Percentiles rank a stretch among this genome's conserved stretches.
Evolutionary conservation across 2,329 filamentous ascomycete species (phyloP).

Genomic region (Penicillium sclerotiorum): DNA sequence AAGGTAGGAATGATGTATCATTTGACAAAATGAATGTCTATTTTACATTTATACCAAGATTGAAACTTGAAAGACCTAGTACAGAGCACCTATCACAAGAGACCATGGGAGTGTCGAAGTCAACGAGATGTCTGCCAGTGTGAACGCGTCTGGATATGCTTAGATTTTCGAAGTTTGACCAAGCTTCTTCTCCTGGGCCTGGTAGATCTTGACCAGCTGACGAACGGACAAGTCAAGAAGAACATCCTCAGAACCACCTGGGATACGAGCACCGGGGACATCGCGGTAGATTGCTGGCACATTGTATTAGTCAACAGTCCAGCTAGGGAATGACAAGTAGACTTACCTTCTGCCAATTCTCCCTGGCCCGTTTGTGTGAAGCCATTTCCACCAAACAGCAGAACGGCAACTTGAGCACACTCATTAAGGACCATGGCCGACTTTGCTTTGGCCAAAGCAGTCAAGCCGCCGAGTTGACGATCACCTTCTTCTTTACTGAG

Average conservation of each 20-base stretch:
- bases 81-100: no score
- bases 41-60: no score
- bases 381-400: constrained; percentile 75
- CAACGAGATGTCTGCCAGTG: no score
- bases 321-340: constrained; percentile 11
- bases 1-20: no score
- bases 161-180: constrained; percentile 32
- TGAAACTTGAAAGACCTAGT: not conserved
- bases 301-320: constrained; percentile 28
- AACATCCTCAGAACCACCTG: constrained; percentile 73
- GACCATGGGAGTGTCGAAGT: no score
- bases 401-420: constrained; percentile 68
- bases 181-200: constrained; percentile 36
- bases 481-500: constrained; percentile 54
- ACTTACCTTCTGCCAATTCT: constrained; percentile 68
- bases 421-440: constrained; percentile 71
- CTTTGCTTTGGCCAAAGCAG: constrained; percentile 72
- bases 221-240: constrained; percentile 70
- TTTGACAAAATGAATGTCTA: no score
- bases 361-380: constrained; percentile 71
- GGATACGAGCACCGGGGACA: constrained; percentile 64
- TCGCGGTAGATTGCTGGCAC: constrained; percentile 63
- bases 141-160: no score
- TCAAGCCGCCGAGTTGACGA: constrained; percentile 67
- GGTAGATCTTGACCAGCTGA: constrained; percentile 70